Conservation (phyloP, 306 rosid species). For the Albizia julibrissin region DNA sequence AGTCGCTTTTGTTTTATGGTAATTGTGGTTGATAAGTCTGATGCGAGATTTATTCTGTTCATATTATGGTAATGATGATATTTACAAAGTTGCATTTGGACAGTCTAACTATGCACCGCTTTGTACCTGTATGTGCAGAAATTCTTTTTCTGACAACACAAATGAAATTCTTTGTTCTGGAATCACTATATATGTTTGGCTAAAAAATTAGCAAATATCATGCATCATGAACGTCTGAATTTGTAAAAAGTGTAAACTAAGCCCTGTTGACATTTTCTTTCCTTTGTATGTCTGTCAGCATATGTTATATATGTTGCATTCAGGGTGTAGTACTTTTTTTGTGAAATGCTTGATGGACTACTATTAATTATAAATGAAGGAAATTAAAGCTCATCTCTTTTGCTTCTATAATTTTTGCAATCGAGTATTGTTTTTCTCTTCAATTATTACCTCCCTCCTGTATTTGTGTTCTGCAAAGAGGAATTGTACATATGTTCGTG, state of each 20-base stretch:
- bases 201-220: neutral
- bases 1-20: neutral
- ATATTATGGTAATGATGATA: neutral
- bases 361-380: slow-evolving; percentile 6
- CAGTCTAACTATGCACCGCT: neutral
- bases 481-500: neutral
- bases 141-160: neutral
- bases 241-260: neutral
- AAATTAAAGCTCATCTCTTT: neutral
- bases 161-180: slow-evolving; percentile 1
- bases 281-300: slow-evolving; percentile 1
- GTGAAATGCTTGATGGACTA: slow-evolving; percentile 7
- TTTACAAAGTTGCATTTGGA: slow-evolving; percentile 5
- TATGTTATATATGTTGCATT: slow-evolving; percentile 9
- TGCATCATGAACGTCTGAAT: too few species aligned
- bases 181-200: slow-evolving; percentile 3
- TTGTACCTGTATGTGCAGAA: neutral
- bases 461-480: neutral
- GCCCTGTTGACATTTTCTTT: neutral
- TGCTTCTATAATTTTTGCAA: neutral
- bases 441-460: neutral
- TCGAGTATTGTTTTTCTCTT: neutral
- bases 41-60: neutral
- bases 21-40: slow-evolving; percentile 16
- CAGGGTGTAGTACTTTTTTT: neutral